A percentile compares a stretch with the other conserved stretches of the same genome.
Evolutionary conservation across 768 basidiomycete species (phyloP).

Genomic region (Tylopilus felleus): DNA sequence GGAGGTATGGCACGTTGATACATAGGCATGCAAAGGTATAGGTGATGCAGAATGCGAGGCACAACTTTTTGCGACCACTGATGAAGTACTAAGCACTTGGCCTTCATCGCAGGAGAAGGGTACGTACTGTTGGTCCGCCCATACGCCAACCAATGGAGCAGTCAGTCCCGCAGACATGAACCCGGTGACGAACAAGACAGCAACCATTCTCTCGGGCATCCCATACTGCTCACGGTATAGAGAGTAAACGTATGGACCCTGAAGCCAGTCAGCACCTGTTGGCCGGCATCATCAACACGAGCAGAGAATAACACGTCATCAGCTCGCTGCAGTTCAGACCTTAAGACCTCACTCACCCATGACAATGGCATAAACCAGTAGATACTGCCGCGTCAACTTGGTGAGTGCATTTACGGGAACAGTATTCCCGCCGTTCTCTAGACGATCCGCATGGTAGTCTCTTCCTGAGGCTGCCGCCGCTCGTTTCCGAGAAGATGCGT

Average conservation of each 20-base stretch:
- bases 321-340: background rate
- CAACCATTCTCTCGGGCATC: constrained; percentile 61
- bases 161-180: constrained; percentile 67
- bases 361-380: constrained; percentile 66
- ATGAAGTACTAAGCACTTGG: background rate
- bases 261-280: constrained; percentile 73
- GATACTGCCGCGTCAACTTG: constrained; percentile 47
- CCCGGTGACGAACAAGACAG: constrained; percentile 73
- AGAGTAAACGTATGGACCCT: constrained; percentile 77
- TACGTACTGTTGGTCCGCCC: constrained; percentile 66
- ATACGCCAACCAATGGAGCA: constrained; percentile 69
- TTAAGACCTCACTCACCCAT: constrained; percentile 51
- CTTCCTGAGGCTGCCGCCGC: constrained; percentile 15
- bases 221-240: constrained; percentile 67
- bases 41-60: constrained; percentile 67
- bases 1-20: constrained; percentile 54
- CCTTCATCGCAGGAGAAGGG: background rate
- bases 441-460: constrained; percentile 25
- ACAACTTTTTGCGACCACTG: constrained; percentile 66
- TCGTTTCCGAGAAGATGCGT: constrained; percentile 27
- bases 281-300: background rate
- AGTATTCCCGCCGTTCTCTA: constrained; percentile 31
- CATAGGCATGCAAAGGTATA: constrained; percentile 59
- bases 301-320: background rate
- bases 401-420: constrained; percentile 27